Evolutionary conservation across 2,329 filamentous ascomycete genomes (phyloP).

Genomic region (Xylaria polymorpha): DNA sequence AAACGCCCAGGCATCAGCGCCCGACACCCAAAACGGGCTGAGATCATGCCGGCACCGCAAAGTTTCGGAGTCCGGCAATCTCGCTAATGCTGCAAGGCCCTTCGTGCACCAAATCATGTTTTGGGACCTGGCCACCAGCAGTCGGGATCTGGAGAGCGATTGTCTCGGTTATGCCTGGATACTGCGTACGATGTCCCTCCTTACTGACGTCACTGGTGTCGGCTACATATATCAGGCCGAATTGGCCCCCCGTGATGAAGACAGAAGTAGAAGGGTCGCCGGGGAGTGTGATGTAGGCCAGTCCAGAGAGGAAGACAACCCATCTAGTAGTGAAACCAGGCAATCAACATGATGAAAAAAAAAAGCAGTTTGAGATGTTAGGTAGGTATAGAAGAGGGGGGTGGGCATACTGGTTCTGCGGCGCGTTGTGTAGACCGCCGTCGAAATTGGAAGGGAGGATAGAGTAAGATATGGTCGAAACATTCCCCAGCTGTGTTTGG

Average conservation of each 20-base stretch:
- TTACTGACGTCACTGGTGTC: slow-evolving; percentile 55
- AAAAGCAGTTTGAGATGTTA: background rate
- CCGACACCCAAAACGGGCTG: background rate
- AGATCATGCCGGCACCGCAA: slow-evolving; percentile 24
- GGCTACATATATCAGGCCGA: slow-evolving; percentile 56
- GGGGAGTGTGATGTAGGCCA: slow-evolving; percentile 57
- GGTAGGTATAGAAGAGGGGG: background rate
- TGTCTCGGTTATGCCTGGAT: slow-evolving; percentile 55
- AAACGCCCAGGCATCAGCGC: background rate
- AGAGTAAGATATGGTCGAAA: slow-evolving; percentile 51
- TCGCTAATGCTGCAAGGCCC: slow-evolving; percentile 52
- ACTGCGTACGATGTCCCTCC: slow-evolving; percentile 56
- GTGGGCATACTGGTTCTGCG: slow-evolving; percentile 52
- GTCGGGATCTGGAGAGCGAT: slow-evolving; percentile 54
- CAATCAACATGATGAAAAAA: background rate
- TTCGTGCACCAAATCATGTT: slow-evolving; percentile 54
- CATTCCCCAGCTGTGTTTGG: slow-evolving; percentile 48
- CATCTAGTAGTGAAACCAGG: slow-evolving; percentile 42
- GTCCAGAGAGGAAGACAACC: slow-evolving; percentile 54
- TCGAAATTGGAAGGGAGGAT: slow-evolving; percentile 54
- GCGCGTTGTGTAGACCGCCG: slow-evolving; percentile 56
- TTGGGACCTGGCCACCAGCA: slow-evolving; percentile 49
- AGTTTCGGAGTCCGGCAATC: slow-evolving; percentile 40
- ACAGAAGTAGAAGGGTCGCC: slow-evolving; percentile 50
- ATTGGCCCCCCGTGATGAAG: slow-evolving; percentile 53